Base-by-base conservation (phyloP, 768 basidiomycete species). In the Rhodosporidiobolus odoratus region DNA sequence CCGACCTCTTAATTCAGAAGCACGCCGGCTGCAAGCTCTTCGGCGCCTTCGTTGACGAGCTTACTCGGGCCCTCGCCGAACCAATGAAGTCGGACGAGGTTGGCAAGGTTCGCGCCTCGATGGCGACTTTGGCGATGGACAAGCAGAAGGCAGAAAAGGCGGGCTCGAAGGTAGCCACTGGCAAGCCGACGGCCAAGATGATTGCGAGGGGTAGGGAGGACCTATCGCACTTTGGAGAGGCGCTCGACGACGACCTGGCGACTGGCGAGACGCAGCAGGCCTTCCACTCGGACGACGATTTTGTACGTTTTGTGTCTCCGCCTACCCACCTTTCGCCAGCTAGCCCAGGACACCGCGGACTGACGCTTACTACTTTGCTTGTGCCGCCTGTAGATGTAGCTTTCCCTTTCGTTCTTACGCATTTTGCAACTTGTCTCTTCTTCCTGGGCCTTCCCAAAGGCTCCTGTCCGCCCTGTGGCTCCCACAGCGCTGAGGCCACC, bases 71-170 rank as follows among this genome's bases (percentile, higher is more conserved):
- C 60, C 81, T 96, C 23, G 87, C 89, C 1, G 80, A 82, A 68
- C 86, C 91, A 9, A 84, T 98, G 64, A 89, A 88, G 76, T 92
- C 97, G 71, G 87, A 92, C 61, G 95, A 99, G 75, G 88, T 92
- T 35, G 85, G 93, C 71, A 97, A 97, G 78, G 90, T 86, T 0
- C 90, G 92, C 0, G 89, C 87, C 59, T 87, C 83, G 6, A 82
- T 99, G 64, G 91, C 90, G 23, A 88, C 90, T 4, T 83, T 98
- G 10, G 89, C 92, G 59, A 97, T 95, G 77, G 92, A 94, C 82
- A 99, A 98, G 82, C 91, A 94, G 81, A 90, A 87, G 81, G 91
- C 91, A 78, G 87, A 89, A 75, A 85, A 88, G 72, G 91, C 93
- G 43, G 91, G 89, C 79, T 95, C 92, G 83, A 94, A 94, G 82